Evolutionary conservation across 495 filamentous ascomycete genomes (phyloP), one percentile per base, ranked within the genome.

Genomic region (Parathielavia hyrcaniae): DNA sequence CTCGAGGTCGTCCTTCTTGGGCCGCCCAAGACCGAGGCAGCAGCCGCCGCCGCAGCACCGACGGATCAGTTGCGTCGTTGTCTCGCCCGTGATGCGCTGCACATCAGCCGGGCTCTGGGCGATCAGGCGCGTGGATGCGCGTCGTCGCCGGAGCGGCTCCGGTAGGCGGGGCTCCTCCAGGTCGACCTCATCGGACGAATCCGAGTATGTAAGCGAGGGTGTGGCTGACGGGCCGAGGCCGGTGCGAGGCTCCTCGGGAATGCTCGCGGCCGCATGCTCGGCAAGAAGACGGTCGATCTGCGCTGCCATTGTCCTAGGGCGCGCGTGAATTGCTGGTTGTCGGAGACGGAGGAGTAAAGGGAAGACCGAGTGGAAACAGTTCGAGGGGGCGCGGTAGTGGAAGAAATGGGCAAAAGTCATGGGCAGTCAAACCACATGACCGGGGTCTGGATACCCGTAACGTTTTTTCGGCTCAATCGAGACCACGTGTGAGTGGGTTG

Each of bases 21-120:
- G 67, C 36, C 80, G 39, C 9, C 57, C 79, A 50, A 85, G 75
- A 52, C 83, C 77, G 64, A 90, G 80, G 69, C 91, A 97, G 74
- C 95, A 97, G 43, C 92, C 91, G 51, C 92, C 91, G 35, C 93
- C 93, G 69, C 93, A 98, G 76, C 95, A 98, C 75, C 86, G 73
- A 74, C 80, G 64, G 67, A 81, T 75, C 76, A 86, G 64, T 64
- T 79, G 72, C 48, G 83, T 83, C 16, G 80, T 82, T 8, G 80
- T 76, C 67, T 81, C 78, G 51, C 80, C 81, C 48, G 83, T 83
- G 23, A 95, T 80, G 58, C 85, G 76, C 64, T 83, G 79, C 58
- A 95, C 85, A 64, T 92, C 88, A 22, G 83, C 79, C 0, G 86
- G 79, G 68, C 81, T 88, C 65, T 88, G 83, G 1, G 87, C 85